These are phyloP conservation scores for Wickerhamiella allomyrinae DNA, from an alignment of 805 yeast genomes.

Conservation along the genomic window DNA sequence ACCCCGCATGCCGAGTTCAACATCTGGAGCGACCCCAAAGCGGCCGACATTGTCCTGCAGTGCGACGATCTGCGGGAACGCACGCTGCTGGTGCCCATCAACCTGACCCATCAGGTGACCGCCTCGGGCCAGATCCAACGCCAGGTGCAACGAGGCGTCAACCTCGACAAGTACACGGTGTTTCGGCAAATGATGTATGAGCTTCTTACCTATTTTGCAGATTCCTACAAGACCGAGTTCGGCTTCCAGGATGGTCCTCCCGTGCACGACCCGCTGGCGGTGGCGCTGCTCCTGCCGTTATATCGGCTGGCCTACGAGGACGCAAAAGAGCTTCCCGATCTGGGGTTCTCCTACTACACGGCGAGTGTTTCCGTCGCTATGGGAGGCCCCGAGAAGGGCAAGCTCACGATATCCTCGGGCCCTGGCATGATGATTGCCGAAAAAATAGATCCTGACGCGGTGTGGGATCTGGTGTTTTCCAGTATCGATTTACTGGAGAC, in stretches of 20 bases:
- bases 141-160: slow-evolving; percentile 27
- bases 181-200: slow-evolving; percentile 43
- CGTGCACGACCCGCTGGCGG: slow-evolving; percentile 67
- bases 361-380: slow-evolving; percentile 2
- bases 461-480: slow-evolving; percentile 16
- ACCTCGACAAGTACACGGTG: slow-evolving; percentile 25
- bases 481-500: slow-evolving; percentile 17
- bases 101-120: slow-evolving; percentile 52
- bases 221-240: slow-evolving; percentile 30
- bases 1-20: slow-evolving; percentile 59
- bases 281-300: slow-evolving; percentile 39
- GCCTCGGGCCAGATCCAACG: slow-evolving; percentile 33
- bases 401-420: slow-evolving; percentile 2
- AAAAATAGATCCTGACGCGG: slow-evolving; percentile 8
- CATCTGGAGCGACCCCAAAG: slow-evolving; percentile 59
- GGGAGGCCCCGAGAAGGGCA: slow-evolving; percentile 1
- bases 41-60: slow-evolving; percentile 44
- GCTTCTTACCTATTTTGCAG: slow-evolving; percentile 37
- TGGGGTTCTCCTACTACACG: slow-evolving; percentile 2
- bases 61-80: slow-evolving; percentile 34
- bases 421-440: slow-evolving; percentile 3
- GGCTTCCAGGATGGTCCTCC: slow-evolving; percentile 50
- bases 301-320: slow-evolving; percentile 1
- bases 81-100: slow-evolving; percentile 46
- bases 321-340: slow-evolving; percentile 4